These are phyloP conservation scores for Parastagonospora avenae DNA, from an alignment of 2,329 filamentous ascomycete species.

Conservation along the genomic window DNA sequence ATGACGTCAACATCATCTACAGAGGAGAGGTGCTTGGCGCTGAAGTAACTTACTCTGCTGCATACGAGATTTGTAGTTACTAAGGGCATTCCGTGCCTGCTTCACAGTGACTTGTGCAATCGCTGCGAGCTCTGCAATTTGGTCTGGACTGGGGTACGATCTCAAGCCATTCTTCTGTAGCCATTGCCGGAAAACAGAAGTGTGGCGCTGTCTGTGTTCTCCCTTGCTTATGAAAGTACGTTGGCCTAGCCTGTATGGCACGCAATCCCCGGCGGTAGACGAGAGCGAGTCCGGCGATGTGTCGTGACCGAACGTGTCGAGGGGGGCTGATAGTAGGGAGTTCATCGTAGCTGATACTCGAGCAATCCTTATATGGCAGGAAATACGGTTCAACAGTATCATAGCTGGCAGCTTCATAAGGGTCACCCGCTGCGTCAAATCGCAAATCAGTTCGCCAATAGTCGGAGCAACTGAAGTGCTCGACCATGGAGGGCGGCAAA, in stretches of 20 bases:
- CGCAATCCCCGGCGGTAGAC: too few species aligned
- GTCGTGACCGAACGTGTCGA: too few species aligned
- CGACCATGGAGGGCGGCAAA: too few species aligned
- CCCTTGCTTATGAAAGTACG: neutral
- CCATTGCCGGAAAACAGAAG: conserved; percentile 4
- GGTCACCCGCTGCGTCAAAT: too few species aligned
- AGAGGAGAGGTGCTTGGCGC: neutral
- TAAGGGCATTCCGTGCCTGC: conserved; percentile 9
- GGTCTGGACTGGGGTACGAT: conserved; percentile 5
- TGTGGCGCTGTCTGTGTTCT: neutral
- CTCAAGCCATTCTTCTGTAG: conserved; percentile 3
- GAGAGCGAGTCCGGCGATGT: too few species aligned
- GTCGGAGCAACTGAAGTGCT: too few species aligned
- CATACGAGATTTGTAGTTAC: conserved; percentile 10
- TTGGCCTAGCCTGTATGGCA: neutral
- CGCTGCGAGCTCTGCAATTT: conserved; percentile 1
- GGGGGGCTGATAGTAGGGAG: too few species aligned
- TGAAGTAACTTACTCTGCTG: conserved; percentile 1
- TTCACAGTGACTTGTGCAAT: neutral
- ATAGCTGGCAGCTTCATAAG: too few species aligned
- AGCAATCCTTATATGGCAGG: too few species aligned
- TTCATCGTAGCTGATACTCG: too few species aligned
- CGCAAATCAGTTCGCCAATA: too few species aligned
- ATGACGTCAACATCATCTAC: neutral
- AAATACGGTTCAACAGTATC: too few species aligned